Evolutionary conservation across 2,329 filamentous ascomycete genomes (phyloP).

Genomic region (Sporothrix humicola): DNA sequence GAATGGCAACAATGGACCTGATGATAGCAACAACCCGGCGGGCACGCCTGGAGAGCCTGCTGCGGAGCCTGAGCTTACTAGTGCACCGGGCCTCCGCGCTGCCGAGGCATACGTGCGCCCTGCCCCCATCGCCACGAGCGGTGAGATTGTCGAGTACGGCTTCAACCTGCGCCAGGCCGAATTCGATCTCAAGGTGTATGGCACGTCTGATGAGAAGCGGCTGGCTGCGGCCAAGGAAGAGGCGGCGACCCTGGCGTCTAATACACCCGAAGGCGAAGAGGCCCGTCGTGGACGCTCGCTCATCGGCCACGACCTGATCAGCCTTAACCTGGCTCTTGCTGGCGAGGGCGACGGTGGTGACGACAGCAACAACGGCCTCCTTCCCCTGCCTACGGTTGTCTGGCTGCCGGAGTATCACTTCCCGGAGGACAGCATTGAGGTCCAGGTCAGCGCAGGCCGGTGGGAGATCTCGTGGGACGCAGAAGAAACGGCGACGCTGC

Average conservation of each 20-base stretch:
- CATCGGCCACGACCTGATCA: constrained; percentile 15
- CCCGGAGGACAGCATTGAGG: constrained; percentile 71
- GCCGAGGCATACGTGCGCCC: constrained; percentile 93
- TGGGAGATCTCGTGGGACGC: constrained; percentile 84
- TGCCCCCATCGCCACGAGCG: constrained; percentile 75
- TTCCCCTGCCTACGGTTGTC: constrained; percentile 70
- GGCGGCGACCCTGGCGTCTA: neutral
- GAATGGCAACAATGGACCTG: neutral
- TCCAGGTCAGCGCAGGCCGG: constrained; percentile 83
- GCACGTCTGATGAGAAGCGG: constrained; percentile 23
- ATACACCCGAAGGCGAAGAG: neutral
- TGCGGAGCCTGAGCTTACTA: constrained; percentile 61
- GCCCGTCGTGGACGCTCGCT: neutral
- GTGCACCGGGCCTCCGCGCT: constrained; percentile 77
- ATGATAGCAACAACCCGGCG: neutral
- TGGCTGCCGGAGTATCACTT: constrained; percentile 94
- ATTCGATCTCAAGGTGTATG: constrained; percentile 74
- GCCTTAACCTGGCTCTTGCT: constrained; percentile 18
- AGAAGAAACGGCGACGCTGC: constrained; percentile 69
- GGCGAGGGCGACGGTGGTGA: constrained; percentile 18
- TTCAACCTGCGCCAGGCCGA: constrained; percentile 83
- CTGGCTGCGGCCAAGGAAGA: constrained; percentile 22
- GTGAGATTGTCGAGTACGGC: constrained; percentile 70
- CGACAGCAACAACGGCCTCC: constrained; percentile 25
- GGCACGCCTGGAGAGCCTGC: neutral